Base-by-base conservation (phyloP, 116 monocot species). In the Trichopus zeylanicus region DNA sequence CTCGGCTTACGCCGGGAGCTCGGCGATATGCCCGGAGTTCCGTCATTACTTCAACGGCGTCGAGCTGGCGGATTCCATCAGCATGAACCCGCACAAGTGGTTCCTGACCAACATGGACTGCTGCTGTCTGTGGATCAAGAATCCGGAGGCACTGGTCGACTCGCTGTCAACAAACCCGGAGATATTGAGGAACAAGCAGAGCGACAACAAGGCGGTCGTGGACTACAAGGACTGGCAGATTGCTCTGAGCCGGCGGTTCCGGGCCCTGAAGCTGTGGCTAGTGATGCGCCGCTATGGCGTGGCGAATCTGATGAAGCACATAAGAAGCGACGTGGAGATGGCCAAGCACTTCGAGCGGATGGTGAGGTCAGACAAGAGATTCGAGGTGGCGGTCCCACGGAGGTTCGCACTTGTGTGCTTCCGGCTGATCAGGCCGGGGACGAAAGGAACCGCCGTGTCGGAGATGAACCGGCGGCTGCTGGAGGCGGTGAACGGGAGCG, bases 181-280 rank as follows among this genome's bases (percentile, higher is more conserved):
- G 42, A 42, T 42, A 55, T 55, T 78, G 55, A 38, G 31, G 15
- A 71, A 77, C 38, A 25, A 28, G 2, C 61, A 51, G 0, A 74
- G 46, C 7, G 80, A 70, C 4, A 35, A 31, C 0, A 67, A 59
- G 21, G 5, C 7, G 30, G 80, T 71, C 57, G 69, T 72, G 19
- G 67, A 71, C 63, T 75, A 80, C 55, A 75, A 75, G 48, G 80
- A 80, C 53, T 68, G 75, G 71, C 75, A 79, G 57, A 79, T 79
- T 13, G 65, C 79, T 18, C 51, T 79, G n/a, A 66, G 66, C 31
- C 31, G 74, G 46, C 46, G 79, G 9, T 74, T 80, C 47, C 59
- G 70, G n/a, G 79, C 62, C 0, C 39, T 80, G 23, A 80, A 80
- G 61, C 57, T 80, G 8, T 80, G 42, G 42, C 53, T 74, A 23